phyloP scores from a whole-genome alignment of 257 asterid species.

The Cynanchum wilfordii region DNA sequence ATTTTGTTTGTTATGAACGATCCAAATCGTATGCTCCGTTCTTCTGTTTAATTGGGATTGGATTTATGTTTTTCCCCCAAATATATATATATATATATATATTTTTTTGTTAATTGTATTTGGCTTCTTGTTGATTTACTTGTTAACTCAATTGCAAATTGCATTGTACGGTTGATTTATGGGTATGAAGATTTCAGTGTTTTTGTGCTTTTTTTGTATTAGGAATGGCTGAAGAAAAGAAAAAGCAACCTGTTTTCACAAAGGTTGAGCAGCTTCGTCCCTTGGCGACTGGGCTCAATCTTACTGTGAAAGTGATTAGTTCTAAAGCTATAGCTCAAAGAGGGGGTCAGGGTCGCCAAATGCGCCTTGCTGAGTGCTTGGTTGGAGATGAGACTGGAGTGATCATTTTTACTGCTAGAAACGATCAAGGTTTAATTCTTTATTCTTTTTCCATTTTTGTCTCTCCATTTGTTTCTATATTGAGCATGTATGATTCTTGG shows the following conservation, averaged over 20 bases:
- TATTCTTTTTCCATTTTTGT: background rate
- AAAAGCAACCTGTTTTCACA: constrained; percentile 63
- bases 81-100: background rate
- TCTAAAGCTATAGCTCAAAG: constrained; percentile 29
- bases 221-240: constrained; percentile 68
- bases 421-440: constrained; percentile 33
- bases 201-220: background rate
- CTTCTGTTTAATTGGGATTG: background rate
- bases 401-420: constrained; percentile 37
- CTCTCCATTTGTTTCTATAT: too few species aligned
- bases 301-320: constrained; percentile 34
- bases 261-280: constrained; percentile 79
- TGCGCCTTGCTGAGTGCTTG: constrained; percentile 36
- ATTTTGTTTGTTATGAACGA: background rate
- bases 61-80: background rate
- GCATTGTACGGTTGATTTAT: background rate
- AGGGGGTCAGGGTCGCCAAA: constrained; percentile 32
- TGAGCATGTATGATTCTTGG: too few species aligned
- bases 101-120: background rate
- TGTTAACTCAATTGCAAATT: background rate
- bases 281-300: constrained; percentile 31
- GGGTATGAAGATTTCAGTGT: background rate
- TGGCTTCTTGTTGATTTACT: background rate
- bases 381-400: constrained; percentile 45
- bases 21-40: background rate